These are phyloP conservation scores for Tetrahymena elliotti DNA, from an alignment of 73 alveolate genomes.

Conservation along the genomic window DNA sequence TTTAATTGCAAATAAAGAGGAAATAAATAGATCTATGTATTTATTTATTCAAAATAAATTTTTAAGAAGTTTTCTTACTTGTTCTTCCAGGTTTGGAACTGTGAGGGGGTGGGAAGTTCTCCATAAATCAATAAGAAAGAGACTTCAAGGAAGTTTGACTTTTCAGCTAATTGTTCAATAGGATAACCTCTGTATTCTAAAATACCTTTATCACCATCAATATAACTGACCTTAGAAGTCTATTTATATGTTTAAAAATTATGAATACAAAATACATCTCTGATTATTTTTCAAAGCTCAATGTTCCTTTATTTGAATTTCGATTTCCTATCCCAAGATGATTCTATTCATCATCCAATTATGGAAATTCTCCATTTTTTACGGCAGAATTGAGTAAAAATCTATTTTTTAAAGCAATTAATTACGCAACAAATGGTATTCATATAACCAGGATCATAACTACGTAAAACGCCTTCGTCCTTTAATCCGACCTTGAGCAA, in stretches of 20 bases:
- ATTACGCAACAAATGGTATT: conserved; percentile 77
- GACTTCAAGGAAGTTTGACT: conserved; percentile 71
- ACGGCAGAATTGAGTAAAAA: background rate
- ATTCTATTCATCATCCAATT: background rate
- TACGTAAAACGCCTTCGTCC: conserved; percentile 62
- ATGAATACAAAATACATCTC: background rate
- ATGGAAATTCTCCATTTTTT: background rate
- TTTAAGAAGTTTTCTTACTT: conserved; percentile 32
- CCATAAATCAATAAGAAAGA: conserved; percentile 81
- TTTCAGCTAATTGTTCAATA: conserved; percentile 82
- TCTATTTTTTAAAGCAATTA: background rate
- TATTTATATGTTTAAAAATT: background rate
- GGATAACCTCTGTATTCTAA: conserved; percentile 92
- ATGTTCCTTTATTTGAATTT: background rate
- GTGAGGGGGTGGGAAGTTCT: conserved; percentile 76
- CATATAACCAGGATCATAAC: conserved; percentile 87
- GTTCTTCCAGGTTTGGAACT: conserved; percentile 55
- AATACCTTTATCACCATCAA: conserved; percentile 90
- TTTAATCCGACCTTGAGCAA: conserved; percentile 55
- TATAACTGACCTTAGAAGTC: conserved; percentile 71
- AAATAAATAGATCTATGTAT: background rate
- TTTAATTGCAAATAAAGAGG: background rate
- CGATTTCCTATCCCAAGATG: background rate
- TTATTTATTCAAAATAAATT: background rate
- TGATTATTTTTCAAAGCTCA: background rate